Evolutionary conservation across 2,329 filamentous ascomycete species (phyloP).

Genomic region (Periconia digitata): DNA sequence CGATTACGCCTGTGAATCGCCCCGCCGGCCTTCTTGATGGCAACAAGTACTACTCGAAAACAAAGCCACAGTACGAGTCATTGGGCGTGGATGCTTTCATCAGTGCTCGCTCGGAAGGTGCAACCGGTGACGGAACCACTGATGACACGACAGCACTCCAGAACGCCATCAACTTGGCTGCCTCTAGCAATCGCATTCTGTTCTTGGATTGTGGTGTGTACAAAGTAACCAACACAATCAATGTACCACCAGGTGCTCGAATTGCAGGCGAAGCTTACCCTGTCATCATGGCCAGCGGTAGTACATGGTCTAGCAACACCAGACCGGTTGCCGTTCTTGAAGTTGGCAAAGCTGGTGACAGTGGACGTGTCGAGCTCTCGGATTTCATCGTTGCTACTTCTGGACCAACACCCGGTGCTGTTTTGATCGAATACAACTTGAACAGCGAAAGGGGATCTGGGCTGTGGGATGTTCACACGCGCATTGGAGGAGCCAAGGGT

Average conservation of each 20-base stretch:
- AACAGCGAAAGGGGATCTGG: conserved; percentile 53
- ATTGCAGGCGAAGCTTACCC: conserved; percentile 88
- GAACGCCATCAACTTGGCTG: conserved; percentile 66
- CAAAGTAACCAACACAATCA: conserved; percentile 58
- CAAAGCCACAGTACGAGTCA: conserved; percentile 54
- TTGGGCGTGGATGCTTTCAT: conserved; percentile 66
- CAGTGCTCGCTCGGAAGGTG: conserved; percentile 49
- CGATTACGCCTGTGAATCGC: conserved; percentile 49
- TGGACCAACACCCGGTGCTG: conserved; percentile 69
- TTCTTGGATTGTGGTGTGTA: conserved; percentile 64
- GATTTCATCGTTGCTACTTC: conserved; percentile 74
- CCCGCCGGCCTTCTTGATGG: conserved; percentile 51
- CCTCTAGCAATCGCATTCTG: conserved; percentile 56
- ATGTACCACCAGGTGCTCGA: conserved; percentile 68
- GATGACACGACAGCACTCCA: conserved; percentile 86
- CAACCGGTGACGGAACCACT: conserved; percentile 74
- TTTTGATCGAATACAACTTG: conserved; percentile 75
- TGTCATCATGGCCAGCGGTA: conserved; percentile 76
- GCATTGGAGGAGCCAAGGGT: conserved; percentile 78
- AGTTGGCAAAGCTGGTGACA: conserved; percentile 66
- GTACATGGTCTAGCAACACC: conserved; percentile 48
- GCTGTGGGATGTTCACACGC: conserved; percentile 87
- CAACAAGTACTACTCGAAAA: conserved; percentile 53
- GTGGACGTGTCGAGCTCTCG: conserved; percentile 68
- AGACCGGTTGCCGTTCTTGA: conserved; percentile 67